Evolutionary conservation across 1,284 basidiomycete genomes (phyloP).

Genomic region (Cryptococcus sp.): DNA sequence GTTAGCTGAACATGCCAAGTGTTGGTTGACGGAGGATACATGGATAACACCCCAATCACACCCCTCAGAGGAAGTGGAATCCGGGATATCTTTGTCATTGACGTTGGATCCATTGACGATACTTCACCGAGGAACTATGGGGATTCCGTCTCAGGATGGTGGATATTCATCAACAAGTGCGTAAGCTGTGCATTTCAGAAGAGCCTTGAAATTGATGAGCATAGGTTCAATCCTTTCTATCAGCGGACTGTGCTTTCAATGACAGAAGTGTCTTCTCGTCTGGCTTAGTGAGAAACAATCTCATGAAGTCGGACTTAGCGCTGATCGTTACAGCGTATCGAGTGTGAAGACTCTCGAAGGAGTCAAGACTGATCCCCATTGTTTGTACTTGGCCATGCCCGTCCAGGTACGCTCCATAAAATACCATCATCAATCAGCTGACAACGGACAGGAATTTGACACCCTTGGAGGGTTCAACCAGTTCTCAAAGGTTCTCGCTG

Average conservation of each 20-base stretch:
- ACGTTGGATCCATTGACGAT: constrained; percentile 94
- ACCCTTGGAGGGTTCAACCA: constrained; percentile 47
- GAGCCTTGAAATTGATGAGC: background rate
- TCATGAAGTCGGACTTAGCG: background rate
- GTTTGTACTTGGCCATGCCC: constrained; percentile 91
- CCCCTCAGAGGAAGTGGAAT: constrained; percentile 92
- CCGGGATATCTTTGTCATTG: constrained; percentile 86
- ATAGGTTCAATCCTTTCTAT: constrained; percentile 72
- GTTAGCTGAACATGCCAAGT: constrained; percentile 41
- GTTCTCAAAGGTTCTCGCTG: constrained; percentile 59
- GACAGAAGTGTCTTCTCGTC: constrained; percentile 90
- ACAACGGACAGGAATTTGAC: constrained; percentile 27
- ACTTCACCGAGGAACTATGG: constrained; percentile 92
- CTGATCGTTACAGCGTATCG: constrained; percentile 65
- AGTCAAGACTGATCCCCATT: constrained; percentile 80
- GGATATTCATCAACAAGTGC: constrained; percentile 86
- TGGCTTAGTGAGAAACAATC: constrained; percentile 73
- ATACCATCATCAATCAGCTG: background rate
- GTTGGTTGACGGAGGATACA: constrained; percentile 91
- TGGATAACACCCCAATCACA: constrained; percentile 86
- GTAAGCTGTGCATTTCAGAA: constrained; percentile 21
- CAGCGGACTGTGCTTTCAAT: constrained; percentile 79
- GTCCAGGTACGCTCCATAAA: constrained; percentile 67
- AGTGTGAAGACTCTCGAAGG: constrained; percentile 92
- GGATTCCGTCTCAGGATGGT: constrained; percentile 94